A percentile compares a stretch with the other conserved stretches of the same genome.
Conservation (phyloP, 129 eudicot genomes). For the Escallonia rubra region DNA sequence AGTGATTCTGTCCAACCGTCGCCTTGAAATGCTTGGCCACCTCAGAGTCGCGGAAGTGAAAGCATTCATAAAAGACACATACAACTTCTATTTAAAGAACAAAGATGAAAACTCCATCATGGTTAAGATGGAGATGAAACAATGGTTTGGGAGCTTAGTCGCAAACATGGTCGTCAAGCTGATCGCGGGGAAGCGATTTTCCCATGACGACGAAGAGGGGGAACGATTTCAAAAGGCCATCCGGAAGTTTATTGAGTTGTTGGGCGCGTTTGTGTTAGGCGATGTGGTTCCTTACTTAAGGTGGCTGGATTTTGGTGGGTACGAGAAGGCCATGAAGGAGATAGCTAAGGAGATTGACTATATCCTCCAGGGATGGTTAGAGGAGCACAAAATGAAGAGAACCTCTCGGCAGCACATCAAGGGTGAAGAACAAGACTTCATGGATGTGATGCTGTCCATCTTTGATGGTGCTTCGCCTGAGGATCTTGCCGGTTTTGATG, state of each 20-base stretch:
- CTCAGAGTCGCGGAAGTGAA: slow-evolving; percentile 11
- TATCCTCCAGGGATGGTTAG: slow-evolving; percentile 21
- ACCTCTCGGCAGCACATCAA: background rate
- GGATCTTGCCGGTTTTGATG: slow-evolving; percentile 8
- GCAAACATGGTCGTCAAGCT: slow-evolving; percentile 12
- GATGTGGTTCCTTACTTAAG: slow-evolving; percentile 25
- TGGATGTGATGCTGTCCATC: slow-evolving; percentile 28
- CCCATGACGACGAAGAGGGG: slow-evolving; percentile 7
- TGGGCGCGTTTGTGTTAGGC: slow-evolving; percentile 17
- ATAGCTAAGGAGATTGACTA: slow-evolving; percentile 14
- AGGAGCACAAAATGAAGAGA: slow-evolving; percentile 23
- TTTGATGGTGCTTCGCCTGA: slow-evolving; percentile 22
- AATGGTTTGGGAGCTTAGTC: background rate
- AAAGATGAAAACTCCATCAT: background rate
- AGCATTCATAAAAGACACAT: slow-evolving; percentile 10
- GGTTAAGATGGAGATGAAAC: slow-evolving; percentile 7
- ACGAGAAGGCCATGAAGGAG: slow-evolving; percentile 28
- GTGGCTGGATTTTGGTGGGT: slow-evolving; percentile 28
- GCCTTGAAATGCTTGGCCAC: slow-evolving; percentile 11
- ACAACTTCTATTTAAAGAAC: slow-evolving; percentile 5
- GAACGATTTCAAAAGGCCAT: slow-evolving; percentile 14
- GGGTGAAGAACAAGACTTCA: slow-evolving; percentile 20
- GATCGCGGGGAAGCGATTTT: slow-evolving; percentile 22
- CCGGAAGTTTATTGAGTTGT: slow-evolving; percentile 15
- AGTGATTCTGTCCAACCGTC: slow-evolving; percentile 16